These are phyloP conservation scores for Pulveroboletus sp. DNA, from an alignment of 768 basidiomycete species.

Conservation along the genomic window DNA sequence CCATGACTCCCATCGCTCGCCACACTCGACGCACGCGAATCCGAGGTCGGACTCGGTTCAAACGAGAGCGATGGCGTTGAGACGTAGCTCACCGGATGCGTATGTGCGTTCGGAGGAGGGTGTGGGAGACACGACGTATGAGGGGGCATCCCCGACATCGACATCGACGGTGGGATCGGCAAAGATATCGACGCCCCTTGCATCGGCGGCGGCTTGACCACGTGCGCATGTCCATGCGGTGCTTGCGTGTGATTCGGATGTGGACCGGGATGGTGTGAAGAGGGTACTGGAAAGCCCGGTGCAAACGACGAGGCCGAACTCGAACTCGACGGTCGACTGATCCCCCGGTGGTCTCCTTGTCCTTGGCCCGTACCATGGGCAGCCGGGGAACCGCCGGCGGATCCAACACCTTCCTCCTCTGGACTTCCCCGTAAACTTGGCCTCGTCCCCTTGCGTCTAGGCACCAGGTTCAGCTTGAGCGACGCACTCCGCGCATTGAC, in stretches of 20 bases:
- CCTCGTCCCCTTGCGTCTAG: conserved; percentile 34
- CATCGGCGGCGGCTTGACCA: conserved; percentile 25
- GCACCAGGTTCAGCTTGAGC: conserved; percentile 53
- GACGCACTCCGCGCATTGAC: conserved; percentile 67
- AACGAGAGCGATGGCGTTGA: conserved; percentile 15
- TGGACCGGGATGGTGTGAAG: conserved; percentile 3
- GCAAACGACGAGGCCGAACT: conserved; percentile 39
- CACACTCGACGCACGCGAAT: conserved; percentile 31
- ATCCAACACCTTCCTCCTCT: not conserved
- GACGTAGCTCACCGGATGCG: conserved; percentile 4
- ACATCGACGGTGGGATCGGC: conserved; percentile 29
- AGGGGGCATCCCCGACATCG: conserved; percentile 9
- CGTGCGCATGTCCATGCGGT: not conserved
- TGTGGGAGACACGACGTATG: not conserved
- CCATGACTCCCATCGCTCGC: conserved; percentile 32
- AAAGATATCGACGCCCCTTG: conserved; percentile 32
- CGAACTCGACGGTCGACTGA: conserved; percentile 38
- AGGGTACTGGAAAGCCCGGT: conserved; percentile 36
- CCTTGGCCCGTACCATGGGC: not conserved
- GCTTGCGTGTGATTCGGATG: conserved; percentile 1
- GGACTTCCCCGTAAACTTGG: conserved; percentile 18
- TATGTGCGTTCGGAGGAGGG: not conserved
- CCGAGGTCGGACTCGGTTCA: conserved; percentile 7
- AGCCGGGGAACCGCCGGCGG: too few species aligned
- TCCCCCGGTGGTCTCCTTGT: conserved; percentile 19